Conservation (phyloP, 192 early-diverging fungal species). For the Glomus cerebriforme region DNA sequence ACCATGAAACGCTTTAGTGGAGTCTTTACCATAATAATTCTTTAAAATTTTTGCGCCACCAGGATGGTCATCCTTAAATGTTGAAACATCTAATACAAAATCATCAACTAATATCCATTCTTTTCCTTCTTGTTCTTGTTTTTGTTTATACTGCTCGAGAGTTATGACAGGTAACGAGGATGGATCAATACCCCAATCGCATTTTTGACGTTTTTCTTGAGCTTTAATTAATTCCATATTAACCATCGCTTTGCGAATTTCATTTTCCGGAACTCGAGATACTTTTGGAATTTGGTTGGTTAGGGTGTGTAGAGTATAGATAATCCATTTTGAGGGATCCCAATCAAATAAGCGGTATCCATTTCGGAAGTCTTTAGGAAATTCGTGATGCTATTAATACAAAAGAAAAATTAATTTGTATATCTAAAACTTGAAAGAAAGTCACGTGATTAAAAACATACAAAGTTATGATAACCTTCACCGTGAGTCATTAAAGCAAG, state of each 20-base stretch:
- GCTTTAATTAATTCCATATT: slow-evolving; percentile 80
- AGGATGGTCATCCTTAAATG: slow-evolving; percentile 88
- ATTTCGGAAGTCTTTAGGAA: slow-evolving; percentile 86
- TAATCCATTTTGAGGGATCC: slow-evolving; percentile 87
- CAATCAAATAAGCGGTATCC: slow-evolving; percentile 77
- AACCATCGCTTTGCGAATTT: slow-evolving; percentile 75
- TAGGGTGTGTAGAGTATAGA: slow-evolving; percentile 53
- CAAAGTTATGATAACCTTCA: slow-evolving; percentile 85
- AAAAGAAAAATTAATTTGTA: neutral
- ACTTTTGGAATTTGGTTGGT: slow-evolving; percentile 69
- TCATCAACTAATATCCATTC: slow-evolving; percentile 82
- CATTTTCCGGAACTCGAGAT: slow-evolving; percentile 77
- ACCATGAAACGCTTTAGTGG: slow-evolving; percentile 86
- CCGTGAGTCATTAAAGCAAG: slow-evolving; percentile 78
- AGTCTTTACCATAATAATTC: slow-evolving; percentile 79
- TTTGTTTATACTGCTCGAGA: slow-evolving; percentile 62
- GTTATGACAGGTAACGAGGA: slow-evolving; percentile 69
- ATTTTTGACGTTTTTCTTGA: slow-evolving; percentile 54
- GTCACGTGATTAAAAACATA: neutral
- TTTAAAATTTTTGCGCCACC: slow-evolving; percentile 78
- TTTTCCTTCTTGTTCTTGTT: slow-evolving; percentile 63
- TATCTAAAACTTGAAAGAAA: neutral
- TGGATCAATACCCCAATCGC: slow-evolving; percentile 76
- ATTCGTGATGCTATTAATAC: slow-evolving; percentile 66
- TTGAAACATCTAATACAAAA: slow-evolving; percentile 75